Base-by-base conservation (phyloP, 2,329 filamentous ascomycete genomes). In the Xylaria sp. region DNA sequence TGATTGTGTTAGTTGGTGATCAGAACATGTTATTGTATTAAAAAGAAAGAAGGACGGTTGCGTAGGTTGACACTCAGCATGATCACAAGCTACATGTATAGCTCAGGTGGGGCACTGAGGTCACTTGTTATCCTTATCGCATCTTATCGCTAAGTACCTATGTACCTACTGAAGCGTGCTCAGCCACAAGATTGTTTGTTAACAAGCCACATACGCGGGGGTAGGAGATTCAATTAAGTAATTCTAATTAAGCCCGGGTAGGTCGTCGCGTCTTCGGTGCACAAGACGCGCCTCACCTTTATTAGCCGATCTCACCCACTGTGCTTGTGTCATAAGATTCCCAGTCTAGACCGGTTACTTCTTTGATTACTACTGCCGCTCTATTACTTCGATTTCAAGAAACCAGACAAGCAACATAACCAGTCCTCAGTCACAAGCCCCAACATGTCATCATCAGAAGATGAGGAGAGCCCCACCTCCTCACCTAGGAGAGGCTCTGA, bases 371-470 rank as follows among this genome's bases (percentile, higher is more conserved):
- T 28, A 28, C 28, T 11, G 17, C 9, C 42, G n/a, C 20, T 23
- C 33, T 49, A 11, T 20, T 3, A 20, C 20, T 26, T 31, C 31
- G 5, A 15, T 28, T 28, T 28, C 4, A 3, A 4, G 4, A 4
- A 28, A 28, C 2, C 26, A 2, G 4, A 4, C 2, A 28, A 28
- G 26, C 26, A 28, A 28, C 23, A 57, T 23, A 11, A 10, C 2
- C n/a, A 40, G 3, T 0, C 44, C 3, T 26, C 2, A 23, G 13
- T 23, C 23, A 59, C 28, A 53, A 49, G 4, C 3, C 42, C 46
- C 33, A 31, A 58, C 53, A 77, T 77, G 74, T 73, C 74, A n/a
- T 74, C 72, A n/a, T 74, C 76, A 36, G 59, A 70, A 9, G 68
- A 68, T 42, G 62, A 67, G n/a, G 73, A 71, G 17, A 75, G 72